Percentiles rank a stretch among this genome's conserved stretches.
These are phyloP conservation scores for Platanus orientalis DNA, from an alignment of 164 flowering plant genomes.

Conservation along the genomic window DNA sequence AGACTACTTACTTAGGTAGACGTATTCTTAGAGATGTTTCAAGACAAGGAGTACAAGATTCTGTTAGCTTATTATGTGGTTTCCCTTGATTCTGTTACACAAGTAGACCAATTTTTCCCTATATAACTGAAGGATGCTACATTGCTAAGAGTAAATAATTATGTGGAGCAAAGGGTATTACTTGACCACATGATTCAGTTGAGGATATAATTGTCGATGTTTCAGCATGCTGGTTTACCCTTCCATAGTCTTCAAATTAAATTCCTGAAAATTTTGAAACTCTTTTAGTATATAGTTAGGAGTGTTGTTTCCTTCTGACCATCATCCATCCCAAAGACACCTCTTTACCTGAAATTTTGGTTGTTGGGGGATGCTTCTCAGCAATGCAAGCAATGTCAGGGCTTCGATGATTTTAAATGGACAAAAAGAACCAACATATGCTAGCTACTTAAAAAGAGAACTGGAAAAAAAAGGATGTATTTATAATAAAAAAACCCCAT, in stretches of 20 bases:
- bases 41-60: constrained; percentile 72
- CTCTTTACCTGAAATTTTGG: constrained; percentile 91
- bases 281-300: neutral
- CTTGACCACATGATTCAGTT: constrained; percentile 55
- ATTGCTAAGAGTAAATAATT: neutral
- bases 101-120: neutral
- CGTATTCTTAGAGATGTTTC: constrained; percentile 82
- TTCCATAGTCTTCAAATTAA: constrained; percentile 81
- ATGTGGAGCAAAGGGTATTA: constrained; percentile 8
- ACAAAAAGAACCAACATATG: neutral
- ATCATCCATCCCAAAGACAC: neutral
- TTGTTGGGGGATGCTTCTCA: constrained; percentile 67
- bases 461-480: neutral
- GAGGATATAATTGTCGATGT: constrained; percentile 53
- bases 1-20: constrained; percentile 41
- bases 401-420: constrained; percentile 65
- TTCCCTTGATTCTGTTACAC: constrained; percentile 43
- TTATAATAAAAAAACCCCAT: neutral
- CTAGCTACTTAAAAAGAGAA: no score
- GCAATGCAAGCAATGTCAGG: constrained; percentile 54
- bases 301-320: neutral
- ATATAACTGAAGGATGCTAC: neutral
- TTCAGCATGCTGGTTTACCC: constrained; percentile 71
- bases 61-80: constrained; percentile 48
- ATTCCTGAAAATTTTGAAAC: constrained; percentile 49